These are phyloP conservation scores for Rhodotorula sp. DNA, from an alignment of 1,284 basidiomycete species.

Conservation along the genomic window DNA sequence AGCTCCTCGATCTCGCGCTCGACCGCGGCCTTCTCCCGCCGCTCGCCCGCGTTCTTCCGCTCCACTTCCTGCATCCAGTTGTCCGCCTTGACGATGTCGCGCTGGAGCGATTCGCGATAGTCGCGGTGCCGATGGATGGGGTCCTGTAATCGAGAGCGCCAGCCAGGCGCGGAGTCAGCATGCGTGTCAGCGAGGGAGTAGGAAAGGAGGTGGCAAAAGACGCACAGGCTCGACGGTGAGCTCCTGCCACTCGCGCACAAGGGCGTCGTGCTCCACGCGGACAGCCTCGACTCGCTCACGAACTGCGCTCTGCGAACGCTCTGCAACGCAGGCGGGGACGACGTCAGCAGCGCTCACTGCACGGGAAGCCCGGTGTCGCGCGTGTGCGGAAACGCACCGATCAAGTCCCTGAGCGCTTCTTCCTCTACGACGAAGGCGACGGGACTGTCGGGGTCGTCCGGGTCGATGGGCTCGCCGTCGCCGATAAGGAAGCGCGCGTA, in stretches of 20 bases:
- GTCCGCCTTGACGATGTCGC: constrained; percentile 11
- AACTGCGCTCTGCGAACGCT: constrained; percentile 19
- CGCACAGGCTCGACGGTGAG: constrained; percentile 16
- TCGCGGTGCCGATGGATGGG: constrained; percentile 20
- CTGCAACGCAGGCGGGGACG: not conserved
- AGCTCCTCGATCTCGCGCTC: constrained; percentile 17
- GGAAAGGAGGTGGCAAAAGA: not conserved
- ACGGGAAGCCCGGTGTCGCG: too few species aligned
- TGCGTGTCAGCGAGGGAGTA: not conserved
- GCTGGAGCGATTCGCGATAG: constrained; percentile 3
- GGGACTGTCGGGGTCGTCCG: not conserved
- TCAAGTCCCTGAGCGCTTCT: constrained; percentile 13
- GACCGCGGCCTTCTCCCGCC: not conserved
- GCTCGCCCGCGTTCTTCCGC: not conserved
- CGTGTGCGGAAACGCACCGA: constrained; percentile 35
- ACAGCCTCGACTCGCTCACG: constrained; percentile 39
- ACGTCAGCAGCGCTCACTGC: too few species aligned
- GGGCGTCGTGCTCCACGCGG: constrained; percentile 24
- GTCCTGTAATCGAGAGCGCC: constrained; percentile 11
- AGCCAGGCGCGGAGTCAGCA: not conserved
- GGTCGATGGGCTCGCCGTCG: constrained; percentile 33
- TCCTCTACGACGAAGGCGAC: constrained; percentile 12
- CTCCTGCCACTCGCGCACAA: constrained; percentile 34
- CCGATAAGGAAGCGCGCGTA: constrained; percentile 42
- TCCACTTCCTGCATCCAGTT: constrained; percentile 7